These are phyloP conservation scores for Gossypium longicalyx DNA, from an alignment of 345 rosid species.

Conservation along the genomic window DNA sequence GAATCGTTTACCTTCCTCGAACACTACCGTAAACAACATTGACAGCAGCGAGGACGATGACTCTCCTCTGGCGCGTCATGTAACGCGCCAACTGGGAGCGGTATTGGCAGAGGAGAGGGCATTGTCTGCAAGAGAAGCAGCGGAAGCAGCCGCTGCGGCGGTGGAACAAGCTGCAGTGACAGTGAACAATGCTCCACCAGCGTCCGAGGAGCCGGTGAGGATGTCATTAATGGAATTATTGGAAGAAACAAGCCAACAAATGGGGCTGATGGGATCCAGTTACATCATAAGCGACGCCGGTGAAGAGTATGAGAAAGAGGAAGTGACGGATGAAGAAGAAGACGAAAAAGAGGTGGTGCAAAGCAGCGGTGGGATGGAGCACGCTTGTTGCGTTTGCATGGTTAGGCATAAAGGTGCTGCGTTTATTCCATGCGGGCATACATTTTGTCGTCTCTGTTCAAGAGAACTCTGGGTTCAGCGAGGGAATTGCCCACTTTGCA, in stretches of 20 bases:
- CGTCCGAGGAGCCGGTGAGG: slow-evolving; percentile 37
- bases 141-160: slow-evolving; percentile 49
- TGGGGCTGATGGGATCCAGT: slow-evolving; percentile 56
- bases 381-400: slow-evolving; percentile 74
- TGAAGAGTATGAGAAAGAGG: slow-evolving; percentile 30
- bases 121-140: slow-evolving; percentile 84
- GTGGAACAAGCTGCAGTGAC: slow-evolving; percentile 23
- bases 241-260: slow-evolving; percentile 73
- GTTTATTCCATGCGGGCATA: slow-evolving; percentile 86
- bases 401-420: slow-evolving; percentile 84
- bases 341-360: slow-evolving; percentile 16
- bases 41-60: slow-evolving; percentile 28
- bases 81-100: slow-evolving; percentile 31
- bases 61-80: slow-evolving; percentile 30
- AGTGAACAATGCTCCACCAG: neutral
- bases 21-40: slow-evolving; percentile 20
- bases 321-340: slow-evolving; percentile 35
- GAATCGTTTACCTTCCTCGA: slow-evolving; percentile 18
- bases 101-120: slow-evolving; percentile 58
- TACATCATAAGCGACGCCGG: slow-evolving; percentile 56
- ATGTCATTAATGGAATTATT: slow-evolving; percentile 87
- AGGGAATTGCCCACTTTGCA: slow-evolving; percentile 91
- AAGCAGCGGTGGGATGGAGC: slow-evolving; percentile 36
- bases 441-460: slow-evolving; percentile 86
- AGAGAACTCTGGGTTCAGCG: slow-evolving; percentile 89